Evolutionary conservation across 768 basidiomycete species (phyloP).

Genomic region (Leccinum uliginosum): DNA sequence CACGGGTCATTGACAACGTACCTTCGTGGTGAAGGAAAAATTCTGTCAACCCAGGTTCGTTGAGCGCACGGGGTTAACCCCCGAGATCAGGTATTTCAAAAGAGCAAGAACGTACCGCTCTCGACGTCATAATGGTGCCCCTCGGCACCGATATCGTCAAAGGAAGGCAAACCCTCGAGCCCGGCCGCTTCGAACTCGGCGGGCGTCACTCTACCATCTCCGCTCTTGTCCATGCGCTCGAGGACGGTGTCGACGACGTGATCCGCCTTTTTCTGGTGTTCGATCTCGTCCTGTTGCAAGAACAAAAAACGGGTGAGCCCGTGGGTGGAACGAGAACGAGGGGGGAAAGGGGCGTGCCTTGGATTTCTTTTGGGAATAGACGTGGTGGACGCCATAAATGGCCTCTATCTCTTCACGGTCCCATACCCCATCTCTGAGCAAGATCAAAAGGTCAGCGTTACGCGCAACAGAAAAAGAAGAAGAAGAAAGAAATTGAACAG

Average conservation of each 20-base stretch:
- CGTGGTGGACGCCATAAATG: conserved; percentile 93
- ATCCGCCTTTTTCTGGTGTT: conserved; percentile 80
- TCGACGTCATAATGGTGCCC: conserved; percentile 93
- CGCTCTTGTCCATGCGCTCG: conserved; percentile 63
- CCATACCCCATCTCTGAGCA: conserved; percentile 72
- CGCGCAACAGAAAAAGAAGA: background rate
- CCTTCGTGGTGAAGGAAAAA: conserved; percentile 99
- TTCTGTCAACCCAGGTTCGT: conserved; percentile 40
- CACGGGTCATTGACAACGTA: conserved; percentile 29
- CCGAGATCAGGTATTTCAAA: background rate
- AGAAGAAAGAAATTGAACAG: too few species aligned
- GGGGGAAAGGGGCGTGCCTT: conserved; percentile 38
- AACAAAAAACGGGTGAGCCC: background rate
- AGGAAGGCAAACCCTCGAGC: conserved; percentile 74
- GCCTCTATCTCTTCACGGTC: conserved; percentile 88
- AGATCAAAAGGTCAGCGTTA: background rate
- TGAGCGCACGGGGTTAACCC: conserved; percentile 1
- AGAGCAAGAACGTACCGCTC: conserved; percentile 58
- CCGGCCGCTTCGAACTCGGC: conserved; percentile 74
- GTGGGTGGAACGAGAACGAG: background rate
- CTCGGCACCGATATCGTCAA: conserved; percentile 79
- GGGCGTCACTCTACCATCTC: conserved; percentile 64
- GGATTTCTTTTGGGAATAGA: conserved; percentile 79
- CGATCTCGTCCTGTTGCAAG: conserved; percentile 56
- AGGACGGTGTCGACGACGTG: conserved; percentile 71